These are phyloP conservation scores for Dendrothele bispora DNA, from an alignment of 768 basidiomycete genomes.

Conservation along the genomic window DNA sequence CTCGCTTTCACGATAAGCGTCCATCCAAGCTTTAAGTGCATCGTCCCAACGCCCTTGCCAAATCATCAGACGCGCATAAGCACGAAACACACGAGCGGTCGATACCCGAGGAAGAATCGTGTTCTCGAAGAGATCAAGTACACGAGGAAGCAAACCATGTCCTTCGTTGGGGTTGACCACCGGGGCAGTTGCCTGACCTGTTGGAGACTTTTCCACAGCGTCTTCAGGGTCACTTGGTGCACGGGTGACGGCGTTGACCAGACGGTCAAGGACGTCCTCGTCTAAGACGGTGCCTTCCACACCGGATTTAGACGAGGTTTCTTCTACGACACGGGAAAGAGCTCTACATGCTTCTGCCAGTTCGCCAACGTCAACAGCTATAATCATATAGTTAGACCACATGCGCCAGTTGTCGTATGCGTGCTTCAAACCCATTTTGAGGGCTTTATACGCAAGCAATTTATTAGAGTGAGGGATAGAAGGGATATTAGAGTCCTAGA, in stretches of 20 bases:
- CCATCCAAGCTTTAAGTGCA: conserved; percentile 79
- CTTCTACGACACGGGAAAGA: conserved; percentile 77
- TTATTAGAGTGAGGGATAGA: conserved; percentile 65
- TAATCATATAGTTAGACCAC: conserved; percentile 98
- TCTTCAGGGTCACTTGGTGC: conserved; percentile 40
- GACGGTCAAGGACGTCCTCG: conserved; percentile 82
- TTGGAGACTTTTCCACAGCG: conserved; percentile 27
- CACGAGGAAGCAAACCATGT: conserved; percentile 61
- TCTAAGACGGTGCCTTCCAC: conserved; percentile 60
- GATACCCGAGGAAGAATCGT: conserved; percentile 84
- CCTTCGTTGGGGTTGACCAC: conserved; percentile 59
- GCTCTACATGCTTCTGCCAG: conserved; percentile 86
- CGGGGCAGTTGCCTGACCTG: conserved; percentile 16
- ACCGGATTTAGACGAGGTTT: conserved; percentile 50
- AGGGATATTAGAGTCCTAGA: not conserved
- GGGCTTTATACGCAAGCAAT: conserved; percentile 86
- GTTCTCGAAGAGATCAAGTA: conserved; percentile 72
- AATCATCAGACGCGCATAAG: conserved; percentile 78
- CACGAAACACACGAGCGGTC: conserved; percentile 66
- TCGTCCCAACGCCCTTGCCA: conserved; percentile 75
- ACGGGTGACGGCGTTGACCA: conserved; percentile 85
- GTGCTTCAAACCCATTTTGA: conserved; percentile 84
- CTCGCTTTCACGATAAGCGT: conserved; percentile 75
- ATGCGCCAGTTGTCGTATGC: conserved; percentile 94
- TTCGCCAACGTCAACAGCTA: conserved; percentile 91